Percentiles rank a stretch among this genome's conserved stretches.
These are phyloP conservation scores for Exophiala sideris DNA, from an alignment of 2,329 filamentous ascomycete species.

Conservation along the genomic window DNA sequence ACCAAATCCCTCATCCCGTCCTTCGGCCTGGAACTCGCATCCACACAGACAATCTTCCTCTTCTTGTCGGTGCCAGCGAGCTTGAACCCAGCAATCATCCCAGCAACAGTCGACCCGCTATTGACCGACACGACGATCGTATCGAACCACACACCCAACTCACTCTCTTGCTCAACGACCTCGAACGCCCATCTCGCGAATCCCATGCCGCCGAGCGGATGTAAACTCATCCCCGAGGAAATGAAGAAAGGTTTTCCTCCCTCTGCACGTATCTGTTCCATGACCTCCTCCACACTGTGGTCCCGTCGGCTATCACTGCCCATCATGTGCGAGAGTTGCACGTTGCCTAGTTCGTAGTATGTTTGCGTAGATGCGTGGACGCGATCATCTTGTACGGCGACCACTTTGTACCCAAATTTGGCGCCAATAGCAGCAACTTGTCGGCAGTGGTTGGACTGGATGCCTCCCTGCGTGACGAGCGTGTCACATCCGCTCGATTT, in stretches of 20 bases:
- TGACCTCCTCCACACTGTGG: not conserved
- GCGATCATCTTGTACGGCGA: not conserved
- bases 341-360: too few species aligned
- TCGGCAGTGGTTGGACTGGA: constrained; percentile 39
- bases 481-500: constrained; percentile 30
- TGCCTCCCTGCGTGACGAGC: constrained; percentile 37
- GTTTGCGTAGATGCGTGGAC: too few species aligned
- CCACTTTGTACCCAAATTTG: constrained; percentile 31
- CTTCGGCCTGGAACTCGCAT: too few species aligned
- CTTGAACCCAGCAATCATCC: constrained; percentile 70
- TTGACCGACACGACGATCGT: constrained; percentile 66
- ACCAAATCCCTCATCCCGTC: too few species aligned
- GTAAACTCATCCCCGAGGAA: constrained; percentile 1
- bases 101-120: constrained; percentile 66
- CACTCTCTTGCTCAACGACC: constrained; percentile 4
- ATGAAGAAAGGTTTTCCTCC: constrained; percentile 10
- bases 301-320: too few species aligned
- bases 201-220: constrained; percentile 9
- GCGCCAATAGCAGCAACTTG: constrained; percentile 36
- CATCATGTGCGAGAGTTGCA: too few species aligned
- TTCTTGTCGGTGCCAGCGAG: constrained; percentile 39
- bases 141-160: constrained; percentile 53
- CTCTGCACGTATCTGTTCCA: not conserved
- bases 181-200: constrained; percentile 13
- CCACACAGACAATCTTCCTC: constrained; percentile 48